Percentiles rank a stretch among this genome's conserved stretches.
phyloP scores from a whole-genome alignment of 495 filamentous ascomycete genomes.

The Aspergillus funiculosus region DNA sequence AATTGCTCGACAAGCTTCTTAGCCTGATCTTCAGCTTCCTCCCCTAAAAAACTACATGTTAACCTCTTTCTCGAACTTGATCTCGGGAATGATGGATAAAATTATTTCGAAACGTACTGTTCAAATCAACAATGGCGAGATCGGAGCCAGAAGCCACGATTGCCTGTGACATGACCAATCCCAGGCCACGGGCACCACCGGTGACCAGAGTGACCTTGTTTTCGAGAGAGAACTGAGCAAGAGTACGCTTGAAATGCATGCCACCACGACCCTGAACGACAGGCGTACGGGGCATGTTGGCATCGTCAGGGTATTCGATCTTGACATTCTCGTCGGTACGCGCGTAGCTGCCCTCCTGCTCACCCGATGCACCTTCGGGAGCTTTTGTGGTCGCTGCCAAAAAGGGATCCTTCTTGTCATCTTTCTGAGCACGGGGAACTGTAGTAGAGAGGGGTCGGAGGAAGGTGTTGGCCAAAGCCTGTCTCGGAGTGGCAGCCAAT shows the following conservation, averaged over 20 bases:
- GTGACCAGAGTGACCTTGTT: conserved; percentile 74
- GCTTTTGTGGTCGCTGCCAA: conserved; percentile 30
- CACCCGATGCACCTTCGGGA: conserved; percentile 27
- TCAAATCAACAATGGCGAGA: conserved; percentile 87
- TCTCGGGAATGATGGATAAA: too few relatives aligned
- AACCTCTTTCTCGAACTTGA: too few relatives aligned
- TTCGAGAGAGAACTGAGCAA: conserved; percentile 72
- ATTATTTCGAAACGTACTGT: conserved; percentile 76
- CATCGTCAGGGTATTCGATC: conserved; percentile 69
- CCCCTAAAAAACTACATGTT: conserved; percentile 62
- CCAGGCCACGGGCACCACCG: conserved; percentile 78
- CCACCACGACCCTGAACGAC: conserved; percentile 68
- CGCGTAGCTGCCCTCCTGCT: conserved; percentile 52
- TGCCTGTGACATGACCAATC: conserved; percentile 86
- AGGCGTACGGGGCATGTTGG: conserved; percentile 56
- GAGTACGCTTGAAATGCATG: conserved; percentile 63
- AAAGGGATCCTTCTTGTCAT: conserved; percentile 28
- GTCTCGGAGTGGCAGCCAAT: conserved; percentile 10
- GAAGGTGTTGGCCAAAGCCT: conserved; percentile 12
- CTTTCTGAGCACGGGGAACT: conserved; percentile 23
- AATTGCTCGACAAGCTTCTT: conserved; percentile 65
- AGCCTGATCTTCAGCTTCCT: conserved; percentile 76
- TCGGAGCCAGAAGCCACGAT: conserved; percentile 82
- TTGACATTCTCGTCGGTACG: conserved; percentile 72
- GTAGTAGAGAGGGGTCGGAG: conserved; percentile 31